These are phyloP conservation scores for Blastocystis sp. DNA, from an alignment of 352 stramenopile species.

Conservation along the genomic window DNA sequence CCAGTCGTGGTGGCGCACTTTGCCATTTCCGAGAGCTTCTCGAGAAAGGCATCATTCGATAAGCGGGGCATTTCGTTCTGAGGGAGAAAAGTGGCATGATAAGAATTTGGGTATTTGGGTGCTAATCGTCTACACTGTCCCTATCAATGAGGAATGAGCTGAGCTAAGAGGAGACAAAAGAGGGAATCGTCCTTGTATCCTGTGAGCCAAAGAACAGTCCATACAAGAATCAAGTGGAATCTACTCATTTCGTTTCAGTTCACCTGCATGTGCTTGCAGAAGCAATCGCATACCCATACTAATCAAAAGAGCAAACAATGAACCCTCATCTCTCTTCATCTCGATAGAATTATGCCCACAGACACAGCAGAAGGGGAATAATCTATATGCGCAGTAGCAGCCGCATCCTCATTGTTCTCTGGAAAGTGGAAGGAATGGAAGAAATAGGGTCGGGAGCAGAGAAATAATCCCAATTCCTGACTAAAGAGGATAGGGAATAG, in stretches of 20 bases:
- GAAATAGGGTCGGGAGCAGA: neutral
- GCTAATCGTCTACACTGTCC: neutral
- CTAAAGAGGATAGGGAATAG: neutral
- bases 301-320: neutral
- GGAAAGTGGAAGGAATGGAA: neutral
- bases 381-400: too few species aligned
- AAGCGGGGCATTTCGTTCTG: constrained; percentile 20
- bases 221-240: neutral
- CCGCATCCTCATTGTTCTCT: too few species aligned
- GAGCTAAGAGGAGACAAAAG: too few species aligned
- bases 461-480: neutral
- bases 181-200: too few species aligned
- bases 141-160: neutral
- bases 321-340: neutral
- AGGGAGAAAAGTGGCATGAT: neutral
- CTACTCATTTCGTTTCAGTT: neutral
- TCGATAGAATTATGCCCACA: too few species aligned
- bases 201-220: too few species aligned
- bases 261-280: neutral
- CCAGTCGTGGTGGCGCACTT: neutral
- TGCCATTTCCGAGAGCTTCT: constrained; percentile 4
- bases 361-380: too few species aligned
- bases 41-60: constrained; percentile 49
- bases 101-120: neutral
- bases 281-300: neutral